phyloP scores from a whole-genome alignment of 225 moss, liverwort and hornwort genomes.

The Climacium dendroides region DNA sequence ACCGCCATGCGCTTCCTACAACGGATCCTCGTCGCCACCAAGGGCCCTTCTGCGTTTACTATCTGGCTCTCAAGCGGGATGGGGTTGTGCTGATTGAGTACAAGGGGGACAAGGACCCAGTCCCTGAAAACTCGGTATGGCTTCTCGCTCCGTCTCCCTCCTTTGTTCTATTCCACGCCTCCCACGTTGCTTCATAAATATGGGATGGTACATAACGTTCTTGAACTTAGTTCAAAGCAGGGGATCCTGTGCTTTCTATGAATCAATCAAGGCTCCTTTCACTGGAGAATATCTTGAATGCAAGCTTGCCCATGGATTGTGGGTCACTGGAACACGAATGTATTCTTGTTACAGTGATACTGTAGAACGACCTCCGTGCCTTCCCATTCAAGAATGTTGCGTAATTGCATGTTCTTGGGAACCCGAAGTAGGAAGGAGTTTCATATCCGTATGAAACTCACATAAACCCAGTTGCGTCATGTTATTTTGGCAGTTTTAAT shows the following conservation, averaged over 20 bases:
- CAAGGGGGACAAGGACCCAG: conserved; percentile 3
- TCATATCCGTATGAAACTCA: background rate
- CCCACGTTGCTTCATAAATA: background rate
- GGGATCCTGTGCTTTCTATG: background rate
- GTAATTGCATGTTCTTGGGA: background rate
- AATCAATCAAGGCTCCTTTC: background rate
- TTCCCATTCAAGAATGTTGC: background rate
- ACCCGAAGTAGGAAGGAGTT: background rate
- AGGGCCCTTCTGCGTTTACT: conserved; percentile 39
- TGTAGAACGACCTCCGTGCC: background rate
- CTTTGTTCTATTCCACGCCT: background rate
- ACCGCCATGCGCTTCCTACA: conserved; percentile 1
- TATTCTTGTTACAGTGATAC: background rate
- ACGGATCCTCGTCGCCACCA: conserved; percentile 33
- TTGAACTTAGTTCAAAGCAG: background rate
- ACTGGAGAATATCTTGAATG: background rate
- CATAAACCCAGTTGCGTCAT: background rate
- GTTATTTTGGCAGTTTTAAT: background rate
- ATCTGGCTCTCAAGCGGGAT: conserved; percentile 22
- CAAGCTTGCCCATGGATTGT: background rate
- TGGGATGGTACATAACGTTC: background rate
- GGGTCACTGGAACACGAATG: background rate
- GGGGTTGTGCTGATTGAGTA: conserved; percentile 4
- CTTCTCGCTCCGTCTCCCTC: background rate
- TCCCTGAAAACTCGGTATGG: conserved; percentile 19